Evolutionary conservation across 495 filamentous ascomycete species (phyloP), one percentile per base, ranked within the genome.

Genomic region (Aspergillus ostianus): DNA sequence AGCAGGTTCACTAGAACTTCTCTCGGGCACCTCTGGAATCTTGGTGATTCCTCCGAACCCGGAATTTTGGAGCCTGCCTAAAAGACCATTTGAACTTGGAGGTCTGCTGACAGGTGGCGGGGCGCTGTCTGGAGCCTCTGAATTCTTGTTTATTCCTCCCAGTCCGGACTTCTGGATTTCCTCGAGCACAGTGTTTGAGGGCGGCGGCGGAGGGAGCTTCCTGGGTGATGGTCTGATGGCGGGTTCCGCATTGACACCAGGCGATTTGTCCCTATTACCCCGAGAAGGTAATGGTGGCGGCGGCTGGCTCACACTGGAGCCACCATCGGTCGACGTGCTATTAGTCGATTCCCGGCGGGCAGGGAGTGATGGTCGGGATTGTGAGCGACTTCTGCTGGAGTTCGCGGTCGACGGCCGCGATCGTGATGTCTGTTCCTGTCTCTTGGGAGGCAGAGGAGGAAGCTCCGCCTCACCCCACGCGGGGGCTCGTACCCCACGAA

Each of bases 381-480:
- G 56, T 19, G 63, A 62, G 44, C 69, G 27, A 18, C 53, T 67
- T 47, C 57, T 60, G 32, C 62, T 64, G 20, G 65, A 66, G 51
- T 51, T 58, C 2, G 58, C 55, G 17, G 63, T 59, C 10, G 68
- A 70, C 21, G 67, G 54, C 26, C 64, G 67, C 17, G 68, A 63
- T 47, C 67, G 68, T 19, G 70, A 53, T 19, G 70, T 30, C 10
- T 52, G 17, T 56, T 64, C 68, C 63, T 64, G 55, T 58, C 74
- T 67, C 56, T 71, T 76, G 2, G 76, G 76, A 41, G 80, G 81
- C 30, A 84, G 62, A 10, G 72, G 68, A 47, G 80, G 80, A 32
- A 82, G 63, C 3, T 75, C 72, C 9, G 72, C 58, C 51, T 70
- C 75, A 19, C 76, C 76, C 71, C 77, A 83, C 51, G 77, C 72